Evolutionary conservation across 176 grass and related monocot genomes (phyloP), one percentile per base, ranked within the genome.

Genomic region (Otatea glauca): DNA sequence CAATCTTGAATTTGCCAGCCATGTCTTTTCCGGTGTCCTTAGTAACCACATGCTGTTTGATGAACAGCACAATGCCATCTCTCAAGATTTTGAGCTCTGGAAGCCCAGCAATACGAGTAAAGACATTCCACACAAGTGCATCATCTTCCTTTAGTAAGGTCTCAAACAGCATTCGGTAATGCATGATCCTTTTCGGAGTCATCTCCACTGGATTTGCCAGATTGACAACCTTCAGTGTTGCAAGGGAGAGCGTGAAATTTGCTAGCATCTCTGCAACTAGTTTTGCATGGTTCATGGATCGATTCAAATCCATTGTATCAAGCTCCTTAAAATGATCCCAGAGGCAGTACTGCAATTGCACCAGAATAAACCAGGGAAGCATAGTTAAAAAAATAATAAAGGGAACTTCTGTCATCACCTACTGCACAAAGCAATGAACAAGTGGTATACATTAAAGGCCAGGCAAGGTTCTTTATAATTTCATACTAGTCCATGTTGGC

Each of bases 291-390:
- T 95, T 95, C 89, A 93, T 89, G 24, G 91, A 95, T 35, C 81
- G 80, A 67, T 79, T 92, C 47, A 92, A 45, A 44, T 95, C 91
- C 96, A 95, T 95, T 3, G 71, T 83, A 70, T 95, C 93, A 23
- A 98, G 73, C 84, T 98, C 91, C 75, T 98, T 95, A 77, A 93
- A 98, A 59, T 92, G 96, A 78, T 98, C 96, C 93, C 96, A 95
- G 70, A 98, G 68, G 75, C 93, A 92, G 65, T 92, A 98, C 89
- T 94, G 89, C 44, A 76, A 75, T 80, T 37, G 23, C 43, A 68
- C 14, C 61, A 89, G 13, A 83, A 74, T 8, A 81, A 68, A 89
- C n/a, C n/a, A 82, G 47, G 61, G 5, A 77, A 41, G 42, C 42
- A 74, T 16, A 80, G 39, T 83, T 49, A 88, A 17, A 21, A 82